Base-by-base conservation (phyloP, 345 rosid genomes). In the Citrus medica region DNA sequence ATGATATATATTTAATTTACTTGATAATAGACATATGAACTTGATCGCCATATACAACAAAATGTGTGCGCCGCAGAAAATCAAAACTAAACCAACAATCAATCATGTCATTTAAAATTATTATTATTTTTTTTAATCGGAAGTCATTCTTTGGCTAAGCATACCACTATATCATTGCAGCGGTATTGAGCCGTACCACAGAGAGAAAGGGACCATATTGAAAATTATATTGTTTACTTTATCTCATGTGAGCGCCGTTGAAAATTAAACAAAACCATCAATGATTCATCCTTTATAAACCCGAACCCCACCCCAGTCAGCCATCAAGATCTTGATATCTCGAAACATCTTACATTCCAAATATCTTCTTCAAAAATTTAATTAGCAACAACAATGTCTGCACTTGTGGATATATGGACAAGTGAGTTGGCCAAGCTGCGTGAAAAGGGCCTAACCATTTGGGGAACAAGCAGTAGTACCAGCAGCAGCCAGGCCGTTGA, bases 321-420 rank as follows among this genome's bases (percentile, higher is more conserved):
- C 51, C 51, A 13, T 13, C 51, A 46, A 46, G 13, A 2, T 46
- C 51, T 46, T 3, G 17, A 46, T 46, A 13, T 46, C 51, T 46
- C 51, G 13, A 46, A 46, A 46, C 51, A 46, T 46, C 51, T 46
- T 13, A 3, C 51, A 46, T 12, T 46, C 51, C 51, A 13, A 46
- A 46, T 12, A 46, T 12, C 51, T 3, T 46, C 51, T 46, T 46
- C 51, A 13, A 46, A 46, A 46, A 3, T 46, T 46, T 12, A 12
- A 3, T 13, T 21, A 33, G 73, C 56, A 48, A 65, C 48, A 64
- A 46, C 24, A 3, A 89, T 89, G 91, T 82, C 91, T 68, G 92
- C 74, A 5, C 62, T 85, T 12, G 81, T 83, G 65, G 94, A 90
- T 80, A 87, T 75, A 53, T 87, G 90, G 90, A 82, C 80, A 10